Base-by-base conservation (phyloP, 352 stramenopile species). In the Pythium plurisporium region DNA sequence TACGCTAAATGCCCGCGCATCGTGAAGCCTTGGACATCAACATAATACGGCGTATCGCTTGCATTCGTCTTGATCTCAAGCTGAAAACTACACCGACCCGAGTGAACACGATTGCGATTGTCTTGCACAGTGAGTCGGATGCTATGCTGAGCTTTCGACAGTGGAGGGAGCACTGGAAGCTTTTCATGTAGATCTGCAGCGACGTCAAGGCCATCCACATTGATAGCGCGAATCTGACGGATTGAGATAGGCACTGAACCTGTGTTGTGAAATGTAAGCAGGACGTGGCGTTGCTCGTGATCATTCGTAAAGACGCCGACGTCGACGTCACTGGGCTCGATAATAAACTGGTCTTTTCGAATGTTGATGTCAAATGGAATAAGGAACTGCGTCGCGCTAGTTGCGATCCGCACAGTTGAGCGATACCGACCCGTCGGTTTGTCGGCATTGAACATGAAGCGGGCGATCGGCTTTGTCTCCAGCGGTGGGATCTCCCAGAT, bases 41-140 rank as follows among this genome's bases (percentile, higher is more conserved):
- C 33, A 23, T 45, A 17, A 41, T 60, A 43, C 15, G 20, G 22
- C 4, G 9, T 22, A 15, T 52, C 27, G n/a, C 26, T 25, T n/a
- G 62, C 57, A 54, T 85, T 83, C 14, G 77, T 82, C 40, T 63
- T 65, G 19, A 85, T 52, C 15, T 66, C 19, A 8, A 83, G 42
- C 11, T 53, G 66, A n/a, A 56, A 62, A 9, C 5, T 3, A 34
- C 27, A 50, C 27, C 38, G 33, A 31, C 30, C 69, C 59, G 33
- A 20, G 47, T n/a, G 37, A 62, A 20, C 20, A 31, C 43, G 30
- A 17, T 10, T 47, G 30, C 19, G 3, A 23, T 3, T 3, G 38
- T 34, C 30, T 31, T 43, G 53, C 10, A 72, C 37, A 14, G 68
- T 55, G 9, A 86, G 59, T 37, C 51, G 31, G 19, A 88, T 54